Percentiles rank a stretch among this genome's conserved stretches.
These are phyloP conservation scores for Cryptosporidium tyzzeri DNA, from an alignment of 169 alveolate genomes.

Conservation along the genomic window DNA sequence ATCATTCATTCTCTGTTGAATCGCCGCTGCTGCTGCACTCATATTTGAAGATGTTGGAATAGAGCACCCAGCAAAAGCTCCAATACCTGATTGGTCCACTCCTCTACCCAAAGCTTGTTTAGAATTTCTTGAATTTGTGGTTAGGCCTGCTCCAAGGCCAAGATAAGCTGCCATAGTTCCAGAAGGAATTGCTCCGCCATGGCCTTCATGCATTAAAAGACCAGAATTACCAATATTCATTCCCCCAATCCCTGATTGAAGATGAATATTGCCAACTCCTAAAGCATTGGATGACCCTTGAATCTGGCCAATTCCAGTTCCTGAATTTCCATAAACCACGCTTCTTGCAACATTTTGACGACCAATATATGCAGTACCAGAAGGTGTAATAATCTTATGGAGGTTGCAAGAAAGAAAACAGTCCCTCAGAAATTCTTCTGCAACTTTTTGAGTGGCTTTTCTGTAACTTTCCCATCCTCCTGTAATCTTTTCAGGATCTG, in stretches of 20 bases:
- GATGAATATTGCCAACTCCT: not conserved
- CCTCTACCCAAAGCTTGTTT: conserved; percentile 14
- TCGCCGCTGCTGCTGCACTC: conserved; percentile 71
- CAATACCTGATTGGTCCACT: not conserved
- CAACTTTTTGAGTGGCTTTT: conserved; percentile 59
- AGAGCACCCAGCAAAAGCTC: conserved; percentile 19
- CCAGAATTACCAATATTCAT: not conserved
- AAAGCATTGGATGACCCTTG: not conserved
- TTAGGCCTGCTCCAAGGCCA: not conserved
- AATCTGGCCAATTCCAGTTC: conserved; percentile 3
- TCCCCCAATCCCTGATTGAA: not conserved
- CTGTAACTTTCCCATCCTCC: conserved; percentile 76
- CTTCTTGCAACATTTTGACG: conserved; percentile 75
- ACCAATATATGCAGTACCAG: conserved; percentile 74
- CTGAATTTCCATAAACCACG: conserved; percentile 25
- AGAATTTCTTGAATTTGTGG: not conserved
- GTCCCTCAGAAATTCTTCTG: conserved; percentile 57
- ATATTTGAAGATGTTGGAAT: conserved; percentile 61
- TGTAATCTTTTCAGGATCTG: conserved; percentile 26
- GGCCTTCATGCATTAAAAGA: not conserved
- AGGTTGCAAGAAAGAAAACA: conserved; percentile 57
- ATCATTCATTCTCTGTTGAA: conserved; percentile 73
- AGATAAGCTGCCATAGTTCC: not conserved
- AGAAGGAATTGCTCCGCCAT: conserved; percentile 7
- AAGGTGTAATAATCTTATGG: conserved; percentile 61